Evolutionary conservation across 2,329 filamentous ascomycete genomes (phyloP).

Genomic region (Ophiostoma pallidulum): DNA sequence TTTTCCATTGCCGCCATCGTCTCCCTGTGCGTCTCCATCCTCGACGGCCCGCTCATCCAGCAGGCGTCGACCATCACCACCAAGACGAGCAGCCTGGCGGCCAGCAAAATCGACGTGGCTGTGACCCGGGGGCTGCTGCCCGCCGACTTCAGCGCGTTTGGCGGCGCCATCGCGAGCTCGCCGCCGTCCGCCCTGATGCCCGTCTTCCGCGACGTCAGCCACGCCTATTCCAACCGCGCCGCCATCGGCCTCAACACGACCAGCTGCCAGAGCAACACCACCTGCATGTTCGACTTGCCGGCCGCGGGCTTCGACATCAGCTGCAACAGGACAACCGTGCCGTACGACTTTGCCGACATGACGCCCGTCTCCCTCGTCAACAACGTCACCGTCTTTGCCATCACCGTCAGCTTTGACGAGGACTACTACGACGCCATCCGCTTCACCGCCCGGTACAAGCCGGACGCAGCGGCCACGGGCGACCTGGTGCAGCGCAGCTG

Average conservation of each 20-base stretch:
- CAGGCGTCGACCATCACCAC: constrained; percentile 1
- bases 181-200: too few relatives aligned
- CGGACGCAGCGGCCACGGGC: not conserved
- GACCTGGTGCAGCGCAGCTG: not conserved
- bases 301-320: constrained; percentile 2
- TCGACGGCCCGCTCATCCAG: constrained; percentile 6
- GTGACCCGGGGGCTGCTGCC: constrained; percentile 1
- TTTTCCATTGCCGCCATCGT: not conserved
- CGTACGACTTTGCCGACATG: constrained; percentile 2
- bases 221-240: not conserved
- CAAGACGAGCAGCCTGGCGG: not conserved
- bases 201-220: constrained; percentile 1
- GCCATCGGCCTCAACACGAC: not conserved
- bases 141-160: constrained; percentile 2
- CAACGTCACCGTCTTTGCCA: not conserved
- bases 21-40: not conserved
- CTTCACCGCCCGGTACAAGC: constrained; percentile 1
- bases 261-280: not conserved
- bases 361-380: not conserved
- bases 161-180: not conserved
- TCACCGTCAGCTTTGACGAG: not conserved
- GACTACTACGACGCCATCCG: not conserved
- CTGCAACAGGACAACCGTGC: not conserved
- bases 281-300: not conserved
- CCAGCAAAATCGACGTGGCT: not conserved